These are phyloP conservation scores for Rhodomyrtus psidioides DNA, from an alignment of 441 rosid species.

Conservation along the genomic window DNA sequence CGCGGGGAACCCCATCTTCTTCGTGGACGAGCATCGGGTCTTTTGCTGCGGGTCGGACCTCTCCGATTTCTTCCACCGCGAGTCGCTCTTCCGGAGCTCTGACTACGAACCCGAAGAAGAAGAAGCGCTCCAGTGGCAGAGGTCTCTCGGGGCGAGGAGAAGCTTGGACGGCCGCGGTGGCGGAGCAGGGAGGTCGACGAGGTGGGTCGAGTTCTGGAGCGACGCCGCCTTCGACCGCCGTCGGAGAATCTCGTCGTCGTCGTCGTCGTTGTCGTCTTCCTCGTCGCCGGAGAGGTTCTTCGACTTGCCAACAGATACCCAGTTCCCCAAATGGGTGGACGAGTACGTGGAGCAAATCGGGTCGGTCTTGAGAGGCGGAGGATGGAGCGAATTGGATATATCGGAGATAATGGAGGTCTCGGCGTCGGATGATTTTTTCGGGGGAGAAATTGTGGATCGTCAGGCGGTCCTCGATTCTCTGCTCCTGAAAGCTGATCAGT, in stretches of 20 bases:
- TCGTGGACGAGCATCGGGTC: constrained; percentile 75
- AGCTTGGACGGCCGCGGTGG: background rate
- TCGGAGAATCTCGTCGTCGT: background rate
- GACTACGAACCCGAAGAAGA: constrained; percentile 22
- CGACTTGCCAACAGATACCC: background rate
- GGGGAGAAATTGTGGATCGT: background rate
- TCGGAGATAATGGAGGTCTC: background rate
- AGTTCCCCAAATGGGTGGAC: background rate
- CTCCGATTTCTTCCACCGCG: constrained; percentile 75
- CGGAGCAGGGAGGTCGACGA: background rate
- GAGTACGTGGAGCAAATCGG: background rate
- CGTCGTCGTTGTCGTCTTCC: background rate
- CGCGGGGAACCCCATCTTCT: constrained; percentile 92
- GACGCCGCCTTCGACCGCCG: background rate
- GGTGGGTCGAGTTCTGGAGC: constrained; percentile 5
- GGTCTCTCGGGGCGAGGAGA: constrained; percentile 48
- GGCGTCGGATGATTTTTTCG: background rate
- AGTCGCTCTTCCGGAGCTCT: constrained; percentile 42
- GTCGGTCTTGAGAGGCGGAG: background rate
- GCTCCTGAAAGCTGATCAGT: background rate
- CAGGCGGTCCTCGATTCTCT: background rate
- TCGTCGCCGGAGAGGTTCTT: constrained; percentile 1
- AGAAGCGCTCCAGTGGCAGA: constrained; percentile 32
- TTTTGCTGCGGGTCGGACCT: constrained; percentile 95
- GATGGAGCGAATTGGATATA: background rate